phyloP scores from a whole-genome alignment of 345 rosid genomes.

The Citrus hindsii region DNA sequence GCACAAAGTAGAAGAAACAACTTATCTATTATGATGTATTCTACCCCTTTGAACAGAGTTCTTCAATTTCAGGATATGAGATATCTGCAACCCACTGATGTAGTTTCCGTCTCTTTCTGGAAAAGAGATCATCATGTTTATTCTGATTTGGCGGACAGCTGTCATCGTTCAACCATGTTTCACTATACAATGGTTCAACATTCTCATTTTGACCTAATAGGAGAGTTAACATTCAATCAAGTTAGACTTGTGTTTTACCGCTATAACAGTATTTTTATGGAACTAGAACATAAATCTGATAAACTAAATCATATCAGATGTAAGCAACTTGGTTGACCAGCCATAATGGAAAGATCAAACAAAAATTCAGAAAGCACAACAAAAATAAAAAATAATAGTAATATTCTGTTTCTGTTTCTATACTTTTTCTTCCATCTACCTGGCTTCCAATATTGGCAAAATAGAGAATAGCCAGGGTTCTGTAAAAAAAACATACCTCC shows the following conservation, averaged over 20 bases:
- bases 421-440: background rate
- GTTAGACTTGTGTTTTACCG: background rate
- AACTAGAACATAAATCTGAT: background rate
- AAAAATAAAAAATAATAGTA: background rate
- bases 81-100: slow-evolving; percentile 45
- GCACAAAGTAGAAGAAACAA: slow-evolving; percentile 6
- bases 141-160: slow-evolving; percentile 36
- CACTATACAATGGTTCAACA: slow-evolving; percentile 3
- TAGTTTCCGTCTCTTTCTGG: slow-evolving; percentile 52
- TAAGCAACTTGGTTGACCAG: background rate
- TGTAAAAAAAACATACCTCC: slow-evolving; percentile 12
- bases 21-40: slow-evolving; percentile 10
- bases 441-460: slow-evolving; percentile 9
- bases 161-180: slow-evolving; percentile 9
- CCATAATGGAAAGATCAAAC: background rate
- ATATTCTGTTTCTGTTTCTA: background rate
- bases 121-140: slow-evolving; percentile 38
- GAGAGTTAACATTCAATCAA: background rate
- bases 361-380: background rate
- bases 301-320: background rate
- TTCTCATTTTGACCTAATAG: background rate
- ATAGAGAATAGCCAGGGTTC: background rate
- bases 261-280: background rate
- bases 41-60: slow-evolving; percentile 52
- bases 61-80: slow-evolving; percentile 43